Evolutionary conservation across 495 filamentous ascomycete species (phyloP).

Genomic region (Aspergillus sclerotioniger): DNA sequence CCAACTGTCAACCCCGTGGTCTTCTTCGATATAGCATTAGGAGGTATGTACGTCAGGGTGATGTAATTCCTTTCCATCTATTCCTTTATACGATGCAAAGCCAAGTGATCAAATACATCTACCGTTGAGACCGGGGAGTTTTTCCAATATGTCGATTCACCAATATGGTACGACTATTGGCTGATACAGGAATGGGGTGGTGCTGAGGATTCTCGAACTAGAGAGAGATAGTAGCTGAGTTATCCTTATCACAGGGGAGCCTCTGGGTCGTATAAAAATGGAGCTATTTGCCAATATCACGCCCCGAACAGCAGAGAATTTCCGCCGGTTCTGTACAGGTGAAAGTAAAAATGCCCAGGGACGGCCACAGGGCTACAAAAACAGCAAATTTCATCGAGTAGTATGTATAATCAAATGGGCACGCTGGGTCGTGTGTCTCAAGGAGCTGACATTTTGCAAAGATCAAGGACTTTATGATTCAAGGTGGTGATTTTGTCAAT

Average conservation of each 20-base stretch:
- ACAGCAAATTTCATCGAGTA: conserved; percentile 89
- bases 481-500: conserved; percentile 95
- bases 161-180: background rate
- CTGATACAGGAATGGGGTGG: background rate
- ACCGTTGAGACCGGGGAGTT: too few relatives aligned
- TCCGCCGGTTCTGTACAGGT: conserved; percentile 94
- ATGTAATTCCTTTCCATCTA: background rate
- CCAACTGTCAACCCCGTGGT: conserved; percentile 58
- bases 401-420: conserved; percentile 54
- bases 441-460: conserved; percentile 28
- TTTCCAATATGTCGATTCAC: background rate
- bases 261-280: conserved; percentile 89
- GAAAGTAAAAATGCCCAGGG: conserved; percentile 80
- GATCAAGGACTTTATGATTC: conserved; percentile 97
- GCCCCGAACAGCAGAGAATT: conserved; percentile 92
- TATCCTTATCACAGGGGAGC: conserved; percentile 60
- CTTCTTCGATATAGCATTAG: conserved; percentile 92
- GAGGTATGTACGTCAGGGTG: conserved; percentile 57
- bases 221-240: background rate
- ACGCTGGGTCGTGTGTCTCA: background rate
- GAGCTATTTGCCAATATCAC: conserved; percentile 84
- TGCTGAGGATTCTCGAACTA: background rate
- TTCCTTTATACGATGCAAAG: too few relatives aligned
- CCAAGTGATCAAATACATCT: too few relatives aligned
- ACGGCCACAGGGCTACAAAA: conserved; percentile 90